phyloP scores from a whole-genome alignment of 2,329 filamentous ascomycete species.

The Beauveria asiatica region DNA sequence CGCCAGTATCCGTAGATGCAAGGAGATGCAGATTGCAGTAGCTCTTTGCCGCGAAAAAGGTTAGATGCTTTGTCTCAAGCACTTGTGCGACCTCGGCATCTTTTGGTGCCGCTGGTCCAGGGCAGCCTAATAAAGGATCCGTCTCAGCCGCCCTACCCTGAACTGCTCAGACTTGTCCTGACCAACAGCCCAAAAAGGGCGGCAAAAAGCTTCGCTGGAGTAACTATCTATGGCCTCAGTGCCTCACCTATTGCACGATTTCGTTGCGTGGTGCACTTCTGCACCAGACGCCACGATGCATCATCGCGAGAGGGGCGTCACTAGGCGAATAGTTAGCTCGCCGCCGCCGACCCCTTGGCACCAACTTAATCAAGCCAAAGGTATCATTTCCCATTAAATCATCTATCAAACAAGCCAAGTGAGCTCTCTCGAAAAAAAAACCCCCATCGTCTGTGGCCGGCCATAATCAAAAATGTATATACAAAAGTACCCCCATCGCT shows the following conservation, averaged over 20 bases:
- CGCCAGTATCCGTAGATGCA: too few species aligned
- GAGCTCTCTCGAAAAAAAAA: neutral
- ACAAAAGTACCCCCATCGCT: constrained; percentile 9
- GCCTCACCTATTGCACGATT: neutral
- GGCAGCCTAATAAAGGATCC: neutral
- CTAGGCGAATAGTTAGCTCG: too few species aligned
- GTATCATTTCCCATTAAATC: neutral
- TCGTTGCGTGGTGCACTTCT: too few species aligned
- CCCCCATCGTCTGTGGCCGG: neutral
- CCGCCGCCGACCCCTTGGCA: too few species aligned
- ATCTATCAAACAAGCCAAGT: neutral
- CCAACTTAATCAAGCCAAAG: neutral
- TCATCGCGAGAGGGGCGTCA: too few species aligned
- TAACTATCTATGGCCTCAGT: neutral
- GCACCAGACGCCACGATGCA: too few species aligned
- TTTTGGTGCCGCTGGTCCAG: neutral
- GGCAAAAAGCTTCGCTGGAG: neutral
- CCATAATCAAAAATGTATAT: constrained; percentile 2
- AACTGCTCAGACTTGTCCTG: neutral
- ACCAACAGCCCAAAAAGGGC: neutral
- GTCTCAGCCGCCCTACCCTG: neutral
- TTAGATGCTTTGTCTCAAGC: neutral
- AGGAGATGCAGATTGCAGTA: neutral
- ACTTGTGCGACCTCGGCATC: neutral
- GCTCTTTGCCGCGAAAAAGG: neutral